phyloP scores from a whole-genome alignment of 805 yeast genomes.

The Scheffersomyces stipitis region DNA sequence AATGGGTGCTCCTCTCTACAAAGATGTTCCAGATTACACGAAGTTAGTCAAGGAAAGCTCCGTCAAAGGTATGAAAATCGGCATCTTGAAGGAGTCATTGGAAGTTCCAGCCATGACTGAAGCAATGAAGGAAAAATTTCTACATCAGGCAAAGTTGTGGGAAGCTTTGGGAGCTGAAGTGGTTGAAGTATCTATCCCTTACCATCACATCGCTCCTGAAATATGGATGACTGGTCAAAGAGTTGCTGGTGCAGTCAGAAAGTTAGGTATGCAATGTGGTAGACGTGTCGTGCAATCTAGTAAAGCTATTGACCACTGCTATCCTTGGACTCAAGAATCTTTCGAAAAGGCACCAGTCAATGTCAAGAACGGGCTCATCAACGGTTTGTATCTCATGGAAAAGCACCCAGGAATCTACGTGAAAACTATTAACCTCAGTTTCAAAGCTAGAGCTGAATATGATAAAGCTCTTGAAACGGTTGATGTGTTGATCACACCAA shows the following conservation, averaged over 20 bases:
- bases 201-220: slow-evolving; percentile 35
- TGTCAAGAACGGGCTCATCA: slow-evolving; percentile 23
- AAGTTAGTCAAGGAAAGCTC: slow-evolving; percentile 10
- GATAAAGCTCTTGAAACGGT: slow-evolving; percentile 24
- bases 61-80: slow-evolving; percentile 30
- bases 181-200: slow-evolving; percentile 33
- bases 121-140: slow-evolving; percentile 22
- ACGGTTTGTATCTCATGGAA: slow-evolving; percentile 30
- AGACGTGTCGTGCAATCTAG: slow-evolving; percentile 17
- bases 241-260: slow-evolving; percentile 16
- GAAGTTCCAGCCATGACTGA: slow-evolving; percentile 31
- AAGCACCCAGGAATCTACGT: slow-evolving; percentile 32
- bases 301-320: slow-evolving; percentile 9
- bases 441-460: slow-evolving; percentile 21
- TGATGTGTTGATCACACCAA: slow-evolving; percentile 36
- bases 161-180: slow-evolving; percentile 30
- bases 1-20: slow-evolving; percentile 20
- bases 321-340: slow-evolving; percentile 12
- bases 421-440: slow-evolving; percentile 33
- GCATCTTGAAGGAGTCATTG: slow-evolving; percentile 32
- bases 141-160: slow-evolving; percentile 21
- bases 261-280: slow-evolving; percentile 15
- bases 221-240: slow-evolving; percentile 30
- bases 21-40: slow-evolving; percentile 11
- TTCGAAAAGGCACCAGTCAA: background rate